A percentile compares a stretch with the other conserved stretches of the same genome.
These are phyloP conservation scores for Actinidia arguta DNA, from an alignment of 179 eudicot species.

Conservation along the genomic window DNA sequence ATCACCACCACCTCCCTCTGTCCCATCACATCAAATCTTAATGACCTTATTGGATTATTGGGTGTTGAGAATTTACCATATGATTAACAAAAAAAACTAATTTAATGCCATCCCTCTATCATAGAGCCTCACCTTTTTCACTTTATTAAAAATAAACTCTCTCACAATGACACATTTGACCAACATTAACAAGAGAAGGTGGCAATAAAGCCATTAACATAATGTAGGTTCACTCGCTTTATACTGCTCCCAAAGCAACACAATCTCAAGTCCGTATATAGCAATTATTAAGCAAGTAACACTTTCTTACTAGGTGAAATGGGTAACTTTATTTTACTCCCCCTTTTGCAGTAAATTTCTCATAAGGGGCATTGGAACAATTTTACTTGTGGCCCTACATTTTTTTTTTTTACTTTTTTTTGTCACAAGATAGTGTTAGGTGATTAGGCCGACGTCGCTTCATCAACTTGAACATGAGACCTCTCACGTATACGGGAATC, in stretches of 20 bases:
- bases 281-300: too few relatives aligned
- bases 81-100: conserved; percentile 13
- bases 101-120: neutral
- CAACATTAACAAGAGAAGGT: neutral
- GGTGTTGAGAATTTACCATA: neutral
- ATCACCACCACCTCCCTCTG: neutral
- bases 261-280: too few relatives aligned
- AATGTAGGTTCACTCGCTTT: neutral
- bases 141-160: neutral
- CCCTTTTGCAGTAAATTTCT: too few relatives aligned
- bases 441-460: too few relatives aligned
- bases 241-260: too few relatives aligned
- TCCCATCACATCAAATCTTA: neutral
- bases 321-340: conserved; percentile 9
- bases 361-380: too few relatives aligned
- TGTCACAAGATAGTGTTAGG: too few relatives aligned
- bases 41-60: conserved; percentile 1
- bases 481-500: too few relatives aligned
- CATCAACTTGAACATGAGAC: too few relatives aligned
- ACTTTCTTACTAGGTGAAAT: neutral
- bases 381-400: too few relatives aligned
- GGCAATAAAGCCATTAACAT: too few relatives aligned
- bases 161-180: neutral
- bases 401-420: too few relatives aligned
- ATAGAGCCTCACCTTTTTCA: neutral